phyloP scores from a whole-genome alignment of 2,329 filamentous ascomycete species.

The Ceratocystis alfenasii region DNA sequence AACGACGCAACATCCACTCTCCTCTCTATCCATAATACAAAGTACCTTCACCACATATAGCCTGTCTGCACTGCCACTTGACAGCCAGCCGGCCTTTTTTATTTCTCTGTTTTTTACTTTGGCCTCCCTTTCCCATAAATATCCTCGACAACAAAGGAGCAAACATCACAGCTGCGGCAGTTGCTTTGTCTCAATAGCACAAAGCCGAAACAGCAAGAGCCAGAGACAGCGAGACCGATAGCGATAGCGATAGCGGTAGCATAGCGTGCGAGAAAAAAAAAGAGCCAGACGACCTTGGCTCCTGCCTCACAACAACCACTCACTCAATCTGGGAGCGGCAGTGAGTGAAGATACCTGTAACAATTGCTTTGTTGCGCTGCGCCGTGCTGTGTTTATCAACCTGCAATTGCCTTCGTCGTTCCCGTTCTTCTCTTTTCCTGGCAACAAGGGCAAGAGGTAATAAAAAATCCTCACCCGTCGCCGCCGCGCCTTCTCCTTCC shows the following conservation, averaged over 20 bases:
- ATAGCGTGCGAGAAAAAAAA: background rate
- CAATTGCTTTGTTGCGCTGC: background rate
- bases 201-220: background rate
- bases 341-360: background rate
- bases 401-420: background rate
- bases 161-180: background rate
- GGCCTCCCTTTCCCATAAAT: background rate
- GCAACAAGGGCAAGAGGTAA: background rate
- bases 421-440: background rate
- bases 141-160: background rate
- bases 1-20: background rate
- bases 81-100: background rate
- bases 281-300: too few species aligned
- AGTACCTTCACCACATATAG: background rate
- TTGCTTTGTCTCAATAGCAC: conserved; percentile 1
- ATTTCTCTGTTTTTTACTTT: background rate
- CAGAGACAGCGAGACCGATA: background rate
- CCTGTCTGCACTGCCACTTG: background rate
- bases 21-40: background rate
- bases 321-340: background rate
- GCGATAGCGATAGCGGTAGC: background rate
- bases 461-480: background rate
- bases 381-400: background rate
- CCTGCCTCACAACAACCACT: too few species aligned
- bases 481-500: background rate